These are phyloP conservation scores for Cystobasidium ongulense DNA, from an alignment of 768 basidiomycete genomes.

Conservation along the genomic window DNA sequence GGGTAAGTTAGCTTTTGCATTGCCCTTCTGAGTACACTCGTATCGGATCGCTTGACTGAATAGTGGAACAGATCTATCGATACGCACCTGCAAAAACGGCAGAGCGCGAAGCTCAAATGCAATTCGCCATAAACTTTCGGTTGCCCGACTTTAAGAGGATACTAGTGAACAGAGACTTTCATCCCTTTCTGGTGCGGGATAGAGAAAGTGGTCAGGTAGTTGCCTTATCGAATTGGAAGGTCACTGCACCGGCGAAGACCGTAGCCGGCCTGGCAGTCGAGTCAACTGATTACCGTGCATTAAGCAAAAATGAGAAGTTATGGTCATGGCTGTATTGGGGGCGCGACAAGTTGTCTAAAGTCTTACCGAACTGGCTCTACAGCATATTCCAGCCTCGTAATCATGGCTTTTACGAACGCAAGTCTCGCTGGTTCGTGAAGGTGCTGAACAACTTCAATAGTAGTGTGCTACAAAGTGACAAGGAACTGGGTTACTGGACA, in stretches of 20 bases:
- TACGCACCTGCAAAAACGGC: not conserved
- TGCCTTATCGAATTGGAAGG: not conserved
- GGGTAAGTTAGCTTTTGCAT: not conserved
- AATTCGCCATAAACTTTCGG: not conserved
- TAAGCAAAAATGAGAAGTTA: not conserved
- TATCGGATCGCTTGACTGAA: no score
- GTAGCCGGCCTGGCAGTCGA: no score
- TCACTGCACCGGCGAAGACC: not conserved
- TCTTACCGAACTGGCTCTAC: not conserved
- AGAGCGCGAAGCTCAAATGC: not conserved
- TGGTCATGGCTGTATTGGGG: not conserved
- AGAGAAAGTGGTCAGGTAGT: not conserved
- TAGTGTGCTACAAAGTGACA: not conserved
- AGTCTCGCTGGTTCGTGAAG: not conserved
- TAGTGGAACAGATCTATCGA: not conserved
- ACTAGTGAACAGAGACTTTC: not conserved
- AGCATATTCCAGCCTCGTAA: not conserved
- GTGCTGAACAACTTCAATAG: not conserved
- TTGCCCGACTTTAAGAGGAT: slow-evolving; percentile 1
- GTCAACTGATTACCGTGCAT: not conserved
- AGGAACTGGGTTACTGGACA: not conserved
- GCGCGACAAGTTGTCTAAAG: not conserved
- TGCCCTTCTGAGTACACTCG: no score
- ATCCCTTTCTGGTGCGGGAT: not conserved
- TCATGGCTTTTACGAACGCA: not conserved